A percentile compares a stretch with the other conserved stretches of the same genome.
Evolutionary conservation across 805 yeast species (phyloP).

Genomic region (Kodamaea kaohsiungensis): DNA sequence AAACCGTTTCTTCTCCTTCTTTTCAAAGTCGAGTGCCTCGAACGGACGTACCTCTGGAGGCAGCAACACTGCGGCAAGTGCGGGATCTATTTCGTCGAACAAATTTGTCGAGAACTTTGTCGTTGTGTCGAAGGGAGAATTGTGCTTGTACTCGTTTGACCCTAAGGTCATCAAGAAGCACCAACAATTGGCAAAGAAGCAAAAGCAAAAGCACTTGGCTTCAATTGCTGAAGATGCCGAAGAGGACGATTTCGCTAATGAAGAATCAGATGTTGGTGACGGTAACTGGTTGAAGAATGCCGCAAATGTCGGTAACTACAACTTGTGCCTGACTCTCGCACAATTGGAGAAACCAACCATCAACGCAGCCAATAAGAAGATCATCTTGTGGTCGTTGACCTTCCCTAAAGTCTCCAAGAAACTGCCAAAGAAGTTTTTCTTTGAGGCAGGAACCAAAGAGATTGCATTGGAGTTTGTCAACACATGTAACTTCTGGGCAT

Average conservation of each 20-base stretch:
- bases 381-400: conserved; percentile 51
- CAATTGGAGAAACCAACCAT: conserved; percentile 28
- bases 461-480: conserved; percentile 70
- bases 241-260: conserved; percentile 19
- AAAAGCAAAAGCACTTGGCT: conserved; percentile 21
- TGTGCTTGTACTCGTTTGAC: conserved; percentile 57
- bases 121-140: conserved; percentile 69
- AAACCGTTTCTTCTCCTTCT: conserved; percentile 29
- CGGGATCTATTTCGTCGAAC: conserved; percentile 19
- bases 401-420: conserved; percentile 47
- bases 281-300: conserved; percentile 74
- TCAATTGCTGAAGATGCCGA: conserved; percentile 15
- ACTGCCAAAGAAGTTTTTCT: conserved; percentile 47
- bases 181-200: conserved; percentile 28
- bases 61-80: not conserved
- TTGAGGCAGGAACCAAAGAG: conserved; percentile 66
- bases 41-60: not conserved
- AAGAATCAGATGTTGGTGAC: conserved; percentile 45
- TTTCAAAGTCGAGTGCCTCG: conserved; percentile 14
- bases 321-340: conserved; percentile 54
- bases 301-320: conserved; percentile 52
- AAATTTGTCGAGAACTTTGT: conserved; percentile 52
- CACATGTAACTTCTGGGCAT: conserved; percentile 90
- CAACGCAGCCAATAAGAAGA: conserved; percentile 14
- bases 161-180: conserved; percentile 44